phyloP scores from a whole-genome alignment of 805 yeast genomes.

The Yarrowia sp. region DNA sequence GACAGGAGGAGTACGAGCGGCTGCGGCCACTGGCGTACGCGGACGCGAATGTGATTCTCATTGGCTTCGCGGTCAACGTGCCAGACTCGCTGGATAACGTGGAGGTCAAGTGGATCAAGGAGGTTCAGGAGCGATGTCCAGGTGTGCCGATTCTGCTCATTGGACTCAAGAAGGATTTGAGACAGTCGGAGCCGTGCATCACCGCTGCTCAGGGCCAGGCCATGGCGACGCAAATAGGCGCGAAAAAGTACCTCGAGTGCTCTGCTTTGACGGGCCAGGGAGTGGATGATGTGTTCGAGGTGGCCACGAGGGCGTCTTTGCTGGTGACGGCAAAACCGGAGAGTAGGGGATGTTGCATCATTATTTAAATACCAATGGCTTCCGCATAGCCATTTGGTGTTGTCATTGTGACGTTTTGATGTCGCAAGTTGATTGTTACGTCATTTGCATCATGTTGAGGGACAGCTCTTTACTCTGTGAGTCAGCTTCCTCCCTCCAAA shows the following conservation, averaged over 20 bases:
- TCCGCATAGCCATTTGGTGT: too few species aligned
- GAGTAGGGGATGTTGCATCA: conserved; percentile 8
- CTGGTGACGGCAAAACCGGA: conserved; percentile 34
- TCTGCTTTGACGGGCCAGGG: conserved; percentile 92
- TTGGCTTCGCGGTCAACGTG: conserved; percentile 81
- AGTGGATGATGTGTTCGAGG: conserved; percentile 89
- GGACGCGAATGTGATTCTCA: conserved; percentile 78
- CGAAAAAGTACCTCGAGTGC: conserved; percentile 79
- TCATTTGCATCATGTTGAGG: too few species aligned
- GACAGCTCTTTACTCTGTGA: too few species aligned
- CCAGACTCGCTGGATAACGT: conserved; percentile 85
- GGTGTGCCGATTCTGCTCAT: conserved; percentile 71
- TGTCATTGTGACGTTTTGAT: too few species aligned
- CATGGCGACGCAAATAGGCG: conserved; percentile 76
- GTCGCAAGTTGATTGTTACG: too few species aligned
- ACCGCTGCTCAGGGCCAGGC: conserved; percentile 54
- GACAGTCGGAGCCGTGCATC: conserved; percentile 40
- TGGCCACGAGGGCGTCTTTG: conserved; percentile 80
- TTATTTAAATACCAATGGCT: too few species aligned
- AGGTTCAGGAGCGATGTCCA: conserved; percentile 77
- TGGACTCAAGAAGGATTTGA: conserved; percentile 79
- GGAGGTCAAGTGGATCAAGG: conserved; percentile 80
- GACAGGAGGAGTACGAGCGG: conserved; percentile 92
- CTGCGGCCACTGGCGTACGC: conserved; percentile 83
- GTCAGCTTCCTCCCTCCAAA: neutral